phyloP scores from a whole-genome alignment of 495 filamentous ascomycete species.

The Xylaria curta region DNA sequence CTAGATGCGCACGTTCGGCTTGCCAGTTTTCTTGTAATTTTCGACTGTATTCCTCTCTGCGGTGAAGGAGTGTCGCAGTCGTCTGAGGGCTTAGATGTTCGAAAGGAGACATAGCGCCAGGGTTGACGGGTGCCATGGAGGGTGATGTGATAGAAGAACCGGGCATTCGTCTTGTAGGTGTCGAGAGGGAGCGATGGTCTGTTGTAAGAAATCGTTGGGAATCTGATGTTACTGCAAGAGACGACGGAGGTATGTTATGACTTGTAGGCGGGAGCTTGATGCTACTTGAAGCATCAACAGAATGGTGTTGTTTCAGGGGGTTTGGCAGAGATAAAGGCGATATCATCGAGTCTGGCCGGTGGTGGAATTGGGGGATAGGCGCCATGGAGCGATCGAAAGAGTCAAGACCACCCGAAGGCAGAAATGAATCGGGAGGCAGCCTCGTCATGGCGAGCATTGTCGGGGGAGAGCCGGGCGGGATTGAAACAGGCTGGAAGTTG shows the following conservation, averaged over 20 bases:
- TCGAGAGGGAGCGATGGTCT: conserved; percentile 28
- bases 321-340: conserved; percentile 50
- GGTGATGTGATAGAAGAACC: conserved; percentile 32
- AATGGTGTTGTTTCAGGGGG: conserved; percentile 37
- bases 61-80: conserved; percentile 43
- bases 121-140: conserved; percentile 33
- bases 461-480: neutral
- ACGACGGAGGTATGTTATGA: conserved; percentile 38
- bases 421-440: conserved; percentile 41
- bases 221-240: conserved; percentile 23
- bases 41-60: conserved; percentile 48
- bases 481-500: neutral
- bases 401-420: conserved; percentile 35
- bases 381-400: conserved; percentile 28
- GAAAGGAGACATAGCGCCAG: conserved; percentile 30
- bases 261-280: conserved; percentile 34
- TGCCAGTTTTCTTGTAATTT: conserved; percentile 52
- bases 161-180: conserved; percentile 27
- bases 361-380: conserved; percentile 35
- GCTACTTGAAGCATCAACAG: conserved; percentile 40
- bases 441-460: conserved; percentile 41
- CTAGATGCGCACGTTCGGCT: conserved; percentile 52
- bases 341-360: conserved; percentile 46
- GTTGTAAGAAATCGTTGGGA: conserved; percentile 40
- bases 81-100: conserved; percentile 33